A percentile compares a stretch with the other conserved stretches of the same genome.
phyloP scores from a whole-genome alignment of 352 stramenopile genomes.

The Phytopythium oedochilum region DNA sequence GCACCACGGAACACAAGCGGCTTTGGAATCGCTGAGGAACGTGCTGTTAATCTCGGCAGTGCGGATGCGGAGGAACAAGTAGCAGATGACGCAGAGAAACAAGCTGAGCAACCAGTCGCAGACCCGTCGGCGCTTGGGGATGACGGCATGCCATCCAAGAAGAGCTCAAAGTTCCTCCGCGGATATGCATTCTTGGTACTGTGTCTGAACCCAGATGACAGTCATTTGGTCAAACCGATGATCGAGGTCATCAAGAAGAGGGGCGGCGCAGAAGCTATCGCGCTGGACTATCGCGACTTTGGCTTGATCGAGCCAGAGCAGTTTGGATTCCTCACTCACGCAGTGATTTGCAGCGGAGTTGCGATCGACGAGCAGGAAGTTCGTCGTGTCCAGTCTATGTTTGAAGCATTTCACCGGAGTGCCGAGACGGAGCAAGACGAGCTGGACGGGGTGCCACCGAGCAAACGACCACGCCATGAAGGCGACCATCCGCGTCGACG shows the following conservation, averaged over 20 bases:
- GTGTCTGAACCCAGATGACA: constrained; percentile 43
- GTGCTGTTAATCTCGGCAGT: neutral
- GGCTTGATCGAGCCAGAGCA: constrained; percentile 37
- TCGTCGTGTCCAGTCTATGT: constrained; percentile 18
- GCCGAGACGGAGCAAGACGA: constrained; percentile 4
- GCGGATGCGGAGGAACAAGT: neutral
- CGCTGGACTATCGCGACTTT: constrained; percentile 47
- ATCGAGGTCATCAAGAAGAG: constrained; percentile 27
- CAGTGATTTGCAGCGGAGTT: constrained; percentile 55
- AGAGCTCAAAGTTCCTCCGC: constrained; percentile 23
- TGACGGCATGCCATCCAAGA: neutral
- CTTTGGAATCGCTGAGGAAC: neutral
- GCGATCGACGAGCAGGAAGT: constrained; percentile 23
- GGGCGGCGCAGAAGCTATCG: constrained; percentile 34
- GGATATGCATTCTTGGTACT: constrained; percentile 58
- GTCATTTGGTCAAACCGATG: constrained; percentile 28
- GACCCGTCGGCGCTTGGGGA: neutral
- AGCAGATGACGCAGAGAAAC: neutral
- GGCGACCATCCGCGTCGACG: neutral
- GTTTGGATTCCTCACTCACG: constrained; percentile 63
- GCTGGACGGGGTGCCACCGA: neutral
- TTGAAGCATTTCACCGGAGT: constrained; percentile 3
- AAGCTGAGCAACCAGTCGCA: neutral
- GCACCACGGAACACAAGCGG: neutral
- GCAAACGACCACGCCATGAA: constrained; percentile 15